Evolutionary conservation across 306 rosid species (phyloP).

Genomic region (Dryas octopetala): DNA sequence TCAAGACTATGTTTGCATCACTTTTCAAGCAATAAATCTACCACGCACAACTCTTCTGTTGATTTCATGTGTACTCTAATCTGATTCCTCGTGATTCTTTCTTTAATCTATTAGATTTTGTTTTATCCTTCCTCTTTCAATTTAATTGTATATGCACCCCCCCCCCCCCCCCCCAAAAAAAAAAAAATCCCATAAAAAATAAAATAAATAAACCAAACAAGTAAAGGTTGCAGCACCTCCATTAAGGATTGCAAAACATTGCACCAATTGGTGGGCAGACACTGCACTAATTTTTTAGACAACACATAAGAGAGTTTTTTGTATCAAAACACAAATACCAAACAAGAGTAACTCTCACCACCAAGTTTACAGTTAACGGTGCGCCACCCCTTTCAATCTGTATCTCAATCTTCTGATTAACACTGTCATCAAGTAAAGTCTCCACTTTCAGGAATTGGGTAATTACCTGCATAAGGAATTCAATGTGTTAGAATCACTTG

Average conservation of each 20-base stretch:
- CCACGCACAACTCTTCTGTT: not conserved
- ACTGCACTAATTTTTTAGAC: not conserved
- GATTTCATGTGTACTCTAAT: not conserved
- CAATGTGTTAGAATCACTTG: conserved; percentile 12
- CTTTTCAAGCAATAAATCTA: no score
- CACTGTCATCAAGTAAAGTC: conserved; percentile 88
- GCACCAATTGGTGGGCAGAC: not conserved
- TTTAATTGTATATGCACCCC: no score
- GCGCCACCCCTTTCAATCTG: conserved; percentile 87
- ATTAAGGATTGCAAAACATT: not conserved
- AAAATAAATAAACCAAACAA: no score
- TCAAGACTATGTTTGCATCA: no score
- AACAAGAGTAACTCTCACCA: conserved; percentile 52
- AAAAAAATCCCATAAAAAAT: no score
- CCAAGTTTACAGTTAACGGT: conserved; percentile 51
- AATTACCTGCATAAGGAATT: conserved; percentile 60
- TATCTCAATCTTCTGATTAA: conserved; percentile 62
- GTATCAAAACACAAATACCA: conserved; percentile 15
- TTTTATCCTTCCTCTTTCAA: no score
- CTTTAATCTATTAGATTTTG: no score
- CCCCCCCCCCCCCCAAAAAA: no score
- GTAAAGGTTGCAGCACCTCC: not conserved
- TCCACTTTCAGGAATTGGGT: conserved; percentile 93
- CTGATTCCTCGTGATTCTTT: no score
- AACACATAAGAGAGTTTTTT: not conserved